A percentile compares a stretch with the other conserved stretches of the same genome.
These are phyloP conservation scores for Fusarium pseudoanthophilum DNA, from an alignment of 2,329 filamentous ascomycete genomes.

Conservation along the genomic window DNA sequence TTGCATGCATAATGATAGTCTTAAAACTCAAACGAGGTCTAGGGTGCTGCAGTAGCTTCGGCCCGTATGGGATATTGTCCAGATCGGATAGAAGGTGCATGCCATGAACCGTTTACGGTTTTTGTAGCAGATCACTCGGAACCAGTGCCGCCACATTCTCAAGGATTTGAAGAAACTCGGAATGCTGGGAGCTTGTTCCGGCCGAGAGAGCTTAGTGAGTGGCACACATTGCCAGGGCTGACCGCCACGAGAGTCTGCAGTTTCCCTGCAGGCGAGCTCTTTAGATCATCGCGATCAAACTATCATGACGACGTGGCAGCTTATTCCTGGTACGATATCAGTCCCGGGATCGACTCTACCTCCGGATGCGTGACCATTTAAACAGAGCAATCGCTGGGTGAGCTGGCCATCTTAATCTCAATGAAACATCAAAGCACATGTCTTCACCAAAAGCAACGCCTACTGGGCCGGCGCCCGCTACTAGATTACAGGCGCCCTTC, in stretches of 20 bases:
- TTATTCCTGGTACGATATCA: too few species aligned
- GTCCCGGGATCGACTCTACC: too few species aligned
- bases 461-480: too few species aligned
- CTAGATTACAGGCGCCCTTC: accelerated
- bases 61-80: neutral
- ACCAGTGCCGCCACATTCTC: accelerated
- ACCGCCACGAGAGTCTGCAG: too few species aligned
- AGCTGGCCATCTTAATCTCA: neutral
- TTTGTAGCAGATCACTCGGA: neutral
- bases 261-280: too few species aligned
- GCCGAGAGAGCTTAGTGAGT: too few species aligned
- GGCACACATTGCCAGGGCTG: neutral
- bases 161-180: neutral
- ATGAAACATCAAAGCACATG: neutral
- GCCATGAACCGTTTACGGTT: accelerated
- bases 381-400: too few species aligned
- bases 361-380: too few species aligned
- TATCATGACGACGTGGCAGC: too few species aligned
- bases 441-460: neutral
- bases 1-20: neutral
- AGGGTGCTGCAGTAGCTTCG: neutral
- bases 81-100: neutral
- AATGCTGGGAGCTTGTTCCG: too few species aligned
- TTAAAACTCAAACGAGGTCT: neutral
- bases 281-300: too few species aligned